Percentiles rank a stretch among this genome's conserved stretches.
These are phyloP conservation scores for Tetrahymena borealis DNA, from an alignment of 73 alveolate genomes.

Conservation along the genomic window DNA sequence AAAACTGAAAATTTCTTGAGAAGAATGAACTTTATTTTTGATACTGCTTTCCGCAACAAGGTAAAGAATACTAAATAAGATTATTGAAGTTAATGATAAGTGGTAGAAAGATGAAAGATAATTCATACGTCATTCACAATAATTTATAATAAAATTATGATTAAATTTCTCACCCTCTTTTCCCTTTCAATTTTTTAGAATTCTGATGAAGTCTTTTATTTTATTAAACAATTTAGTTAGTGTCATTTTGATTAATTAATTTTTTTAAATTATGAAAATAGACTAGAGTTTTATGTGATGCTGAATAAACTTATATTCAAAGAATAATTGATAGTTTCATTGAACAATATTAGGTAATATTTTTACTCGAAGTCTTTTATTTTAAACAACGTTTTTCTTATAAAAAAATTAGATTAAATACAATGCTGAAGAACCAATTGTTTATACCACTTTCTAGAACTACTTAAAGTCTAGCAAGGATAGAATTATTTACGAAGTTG, in stretches of 20 bases:
- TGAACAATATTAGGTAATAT: conserved; percentile 11
- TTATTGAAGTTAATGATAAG: too few species aligned
- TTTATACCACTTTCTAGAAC: conserved; percentile 22
- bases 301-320: conserved; percentile 27
- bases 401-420: conserved; percentile 9
- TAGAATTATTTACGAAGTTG: conserved; percentile 32
- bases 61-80: too few species aligned
- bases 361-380: not conserved
- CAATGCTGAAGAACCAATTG: conserved; percentile 10
- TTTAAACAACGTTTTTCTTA: not conserved
- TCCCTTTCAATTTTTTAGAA: too few species aligned
- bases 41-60: conserved; percentile 6
- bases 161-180: too few species aligned
- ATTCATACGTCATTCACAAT: too few species aligned
- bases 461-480: conserved; percentile 1
- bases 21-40: conserved; percentile 16
- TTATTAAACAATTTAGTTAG: not conserved
- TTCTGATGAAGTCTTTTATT: too few species aligned
- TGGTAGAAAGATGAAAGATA: too few species aligned
- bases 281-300: conserved; percentile 17
- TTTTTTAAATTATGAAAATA: not conserved
- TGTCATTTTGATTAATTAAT: not conserved
- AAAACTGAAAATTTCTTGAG: conserved; percentile 12
- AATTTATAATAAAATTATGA: too few species aligned
- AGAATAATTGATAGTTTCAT: conserved; percentile 18